phyloP scores from a whole-genome alignment of 192 early-diverging fungal genomes.

The Backusella psychrophila region DNA sequence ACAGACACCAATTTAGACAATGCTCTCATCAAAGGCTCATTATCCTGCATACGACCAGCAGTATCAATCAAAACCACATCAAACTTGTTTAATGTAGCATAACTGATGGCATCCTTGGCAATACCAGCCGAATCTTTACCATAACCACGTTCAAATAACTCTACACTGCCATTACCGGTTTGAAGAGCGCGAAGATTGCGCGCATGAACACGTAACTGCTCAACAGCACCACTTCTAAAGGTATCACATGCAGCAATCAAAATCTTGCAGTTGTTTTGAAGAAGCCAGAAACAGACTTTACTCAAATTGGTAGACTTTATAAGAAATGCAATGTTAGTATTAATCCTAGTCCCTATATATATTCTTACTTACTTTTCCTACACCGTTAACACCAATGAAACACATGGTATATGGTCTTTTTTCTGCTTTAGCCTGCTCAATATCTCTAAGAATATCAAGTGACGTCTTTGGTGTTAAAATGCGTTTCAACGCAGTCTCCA shows the following conservation, averaged over 20 bases:
- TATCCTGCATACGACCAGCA: slow-evolving; percentile 98
- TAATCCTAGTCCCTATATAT: neutral
- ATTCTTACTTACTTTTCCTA: slow-evolving; percentile 44
- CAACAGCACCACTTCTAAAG: slow-evolving; percentile 94
- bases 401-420: slow-evolving; percentile 83
- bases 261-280: slow-evolving; percentile 87
- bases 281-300: slow-evolving; percentile 93
- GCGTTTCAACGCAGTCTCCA: slow-evolving; percentile 81
- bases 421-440: slow-evolving; percentile 64
- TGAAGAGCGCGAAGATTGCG: slow-evolving; percentile 81
- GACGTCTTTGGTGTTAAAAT: slow-evolving; percentile 90
- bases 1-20: slow-evolving; percentile 89
- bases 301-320: slow-evolving; percentile 87
- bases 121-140: slow-evolving; percentile 96
- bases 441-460: slow-evolving; percentile 88
- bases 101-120: slow-evolving; percentile 89
- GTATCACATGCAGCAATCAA: slow-evolving; percentile 97
- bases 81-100: slow-evolving; percentile 69
- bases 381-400: slow-evolving; percentile 96
- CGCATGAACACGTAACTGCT: slow-evolving; percentile 90
- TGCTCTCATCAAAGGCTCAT: slow-evolving; percentile 96
- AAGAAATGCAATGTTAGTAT: neutral
- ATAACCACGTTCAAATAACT: slow-evolving; percentile 93
- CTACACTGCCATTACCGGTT: slow-evolving; percentile 60
- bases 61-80: slow-evolving; percentile 96